These are phyloP conservation scores for Diospyros kaki DNA, from an alignment of 148 eudicot genomes.

Conservation along the genomic window DNA sequence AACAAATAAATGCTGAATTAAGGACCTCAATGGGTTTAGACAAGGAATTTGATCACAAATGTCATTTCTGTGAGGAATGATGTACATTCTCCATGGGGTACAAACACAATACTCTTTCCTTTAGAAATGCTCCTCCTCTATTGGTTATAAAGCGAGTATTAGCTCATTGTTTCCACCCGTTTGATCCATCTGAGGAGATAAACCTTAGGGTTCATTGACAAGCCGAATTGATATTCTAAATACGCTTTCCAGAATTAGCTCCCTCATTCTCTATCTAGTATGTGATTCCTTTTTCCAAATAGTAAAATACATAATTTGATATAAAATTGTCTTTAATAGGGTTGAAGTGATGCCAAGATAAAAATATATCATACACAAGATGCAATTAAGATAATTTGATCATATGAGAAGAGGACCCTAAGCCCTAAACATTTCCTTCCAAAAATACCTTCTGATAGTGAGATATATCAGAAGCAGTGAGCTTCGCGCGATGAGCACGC, in stretches of 20 bases:
- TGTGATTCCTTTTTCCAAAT: neutral
- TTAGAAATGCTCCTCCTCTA: neutral
- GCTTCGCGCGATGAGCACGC: constrained; percentile 58
- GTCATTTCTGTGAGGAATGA: neutral
- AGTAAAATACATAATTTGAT: neutral
- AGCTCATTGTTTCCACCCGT: neutral
- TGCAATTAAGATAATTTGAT: too few relatives aligned
- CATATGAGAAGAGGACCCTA: too few relatives aligned
- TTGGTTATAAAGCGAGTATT: neutral
- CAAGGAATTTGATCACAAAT: neutral
- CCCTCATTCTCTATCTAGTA: neutral
- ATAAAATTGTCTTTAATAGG: neutral
- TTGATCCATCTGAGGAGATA: neutral
- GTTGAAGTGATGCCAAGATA: neutral
- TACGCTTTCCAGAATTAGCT: neutral
- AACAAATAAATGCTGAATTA: neutral
- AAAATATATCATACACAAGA: neutral
- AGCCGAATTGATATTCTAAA: neutral
- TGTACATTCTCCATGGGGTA: neutral
- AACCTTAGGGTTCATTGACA: neutral
- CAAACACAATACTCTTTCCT: neutral
- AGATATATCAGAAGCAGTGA: constrained; percentile 56
- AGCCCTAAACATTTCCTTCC: neutral
- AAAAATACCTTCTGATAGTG: constrained; percentile 72
- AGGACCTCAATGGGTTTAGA: neutral